A percentile compares a stretch with the other conserved stretches of the same genome.
Evolutionary conservation across 345 rosid species (phyloP).

Genomic region (Cardamine occulta): DNA sequence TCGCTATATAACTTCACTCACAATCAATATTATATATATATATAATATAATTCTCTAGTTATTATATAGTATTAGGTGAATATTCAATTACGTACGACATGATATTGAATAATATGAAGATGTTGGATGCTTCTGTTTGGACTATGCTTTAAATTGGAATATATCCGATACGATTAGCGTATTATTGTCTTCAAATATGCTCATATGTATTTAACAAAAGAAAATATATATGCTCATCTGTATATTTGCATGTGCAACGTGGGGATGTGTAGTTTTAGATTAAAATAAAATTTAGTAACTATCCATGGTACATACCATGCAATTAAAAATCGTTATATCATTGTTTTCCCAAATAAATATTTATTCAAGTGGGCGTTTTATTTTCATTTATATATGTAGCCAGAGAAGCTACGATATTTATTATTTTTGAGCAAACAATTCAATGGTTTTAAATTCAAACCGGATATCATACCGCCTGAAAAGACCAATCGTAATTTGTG

Average conservation of each 20-base stretch:
- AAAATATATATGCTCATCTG: background rate
- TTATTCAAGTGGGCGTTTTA: constrained; percentile 15
- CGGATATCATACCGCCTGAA: background rate
- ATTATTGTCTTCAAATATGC: constrained; percentile 24
- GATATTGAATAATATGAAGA: constrained; percentile 19
- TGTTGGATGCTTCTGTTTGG: constrained; percentile 41
- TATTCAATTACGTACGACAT: constrained; percentile 13
- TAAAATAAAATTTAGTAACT: background rate
- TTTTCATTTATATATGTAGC: constrained; percentile 1
- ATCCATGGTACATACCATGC: background rate
- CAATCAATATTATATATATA: background rate
- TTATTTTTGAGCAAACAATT: background rate
- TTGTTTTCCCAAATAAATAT: background rate
- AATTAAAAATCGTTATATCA: background rate
- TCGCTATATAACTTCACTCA: constrained; percentile 2
- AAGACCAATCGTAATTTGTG: background rate
- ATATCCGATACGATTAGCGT: constrained; percentile 33
- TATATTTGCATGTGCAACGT: constrained; percentile 38
- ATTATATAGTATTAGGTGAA: background rate
- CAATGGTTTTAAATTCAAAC: background rate
- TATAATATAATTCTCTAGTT: background rate
- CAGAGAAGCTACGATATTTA: background rate
- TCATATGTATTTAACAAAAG: background rate
- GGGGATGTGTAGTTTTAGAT: constrained; percentile 23
- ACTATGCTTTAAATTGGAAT: constrained; percentile 31